These are phyloP conservation scores for Glomus cerebriforme DNA, from an alignment of 192 early-diverging fungal species.

Conservation along the genomic window DNA sequence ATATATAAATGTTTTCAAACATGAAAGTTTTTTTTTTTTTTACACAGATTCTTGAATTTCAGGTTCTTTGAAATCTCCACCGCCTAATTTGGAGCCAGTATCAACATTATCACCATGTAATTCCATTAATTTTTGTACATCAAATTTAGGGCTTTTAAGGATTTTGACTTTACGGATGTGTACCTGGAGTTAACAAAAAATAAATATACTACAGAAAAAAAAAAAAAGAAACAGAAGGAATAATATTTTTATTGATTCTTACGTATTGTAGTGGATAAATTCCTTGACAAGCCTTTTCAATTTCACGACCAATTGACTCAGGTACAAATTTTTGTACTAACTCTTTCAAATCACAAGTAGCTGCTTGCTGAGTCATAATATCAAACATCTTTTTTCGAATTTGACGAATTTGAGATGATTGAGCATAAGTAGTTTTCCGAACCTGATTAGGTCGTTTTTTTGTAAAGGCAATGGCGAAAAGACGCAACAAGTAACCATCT, in stretches of 20 bases:
- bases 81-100: conserved; percentile 77
- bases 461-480: conserved; percentile 98
- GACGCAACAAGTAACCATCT: conserved; percentile 98
- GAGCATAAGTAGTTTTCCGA: conserved; percentile 98
- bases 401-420: conserved; percentile 92
- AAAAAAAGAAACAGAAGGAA: background rate
- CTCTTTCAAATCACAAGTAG: conserved; percentile 91
- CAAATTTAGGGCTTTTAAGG: conserved; percentile 95
- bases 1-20: background rate
- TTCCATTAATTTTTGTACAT: conserved; percentile 94
- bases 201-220: background rate
- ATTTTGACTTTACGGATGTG: conserved; percentile 99
- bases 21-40: background rate
- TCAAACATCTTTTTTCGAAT: conserved; percentile 99
- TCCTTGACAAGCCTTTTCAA: conserved; percentile 95
- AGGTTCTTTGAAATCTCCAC: conserved; percentile 88
- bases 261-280: conserved; percentile 98
- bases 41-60: conserved; percentile 46
- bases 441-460: conserved; percentile 91
- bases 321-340: conserved; percentile 95
- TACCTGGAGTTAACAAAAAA: conserved; percentile 33
- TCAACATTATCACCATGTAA: conserved; percentile 87
- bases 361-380: conserved; percentile 87
- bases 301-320: conserved; percentile 96
- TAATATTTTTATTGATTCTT: background rate